Percentiles rank a stretch among this genome's conserved stretches.
These are phyloP conservation scores for Lycium ferocissimum DNA, from an alignment of 257 asterid genomes.

Conservation along the genomic window DNA sequence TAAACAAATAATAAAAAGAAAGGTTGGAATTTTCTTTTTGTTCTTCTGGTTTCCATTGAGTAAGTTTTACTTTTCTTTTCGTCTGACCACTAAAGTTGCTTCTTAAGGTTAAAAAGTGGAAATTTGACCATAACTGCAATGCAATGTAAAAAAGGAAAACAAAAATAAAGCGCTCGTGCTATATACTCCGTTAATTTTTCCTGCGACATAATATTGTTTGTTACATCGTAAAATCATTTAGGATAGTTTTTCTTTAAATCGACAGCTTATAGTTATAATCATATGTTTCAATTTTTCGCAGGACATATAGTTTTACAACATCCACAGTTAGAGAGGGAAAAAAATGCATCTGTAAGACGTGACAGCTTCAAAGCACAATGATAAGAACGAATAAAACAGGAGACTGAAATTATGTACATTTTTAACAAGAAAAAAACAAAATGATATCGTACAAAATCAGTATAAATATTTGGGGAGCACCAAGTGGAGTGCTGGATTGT, in stretches of 20 bases:
- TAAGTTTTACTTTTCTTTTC: neutral
- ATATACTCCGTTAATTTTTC: too few relatives aligned
- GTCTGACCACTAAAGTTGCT: constrained; percentile 22
- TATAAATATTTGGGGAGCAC: neutral
- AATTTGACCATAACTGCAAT: neutral
- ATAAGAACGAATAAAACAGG: constrained; percentile 4
- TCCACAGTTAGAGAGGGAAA: neutral
- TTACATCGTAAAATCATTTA: neutral
- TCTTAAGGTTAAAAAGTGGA: neutral
- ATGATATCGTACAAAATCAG: constrained; percentile 30
- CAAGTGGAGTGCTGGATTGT: constrained; percentile 42
- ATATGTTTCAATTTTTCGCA: neutral
- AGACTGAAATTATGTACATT: constrained; percentile 27
- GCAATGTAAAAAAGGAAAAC: neutral
- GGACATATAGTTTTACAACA: neutral
- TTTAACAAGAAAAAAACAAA: constrained; percentile 29
- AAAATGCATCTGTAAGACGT: neutral
- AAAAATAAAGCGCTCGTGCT: neutral
- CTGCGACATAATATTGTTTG: neutral
- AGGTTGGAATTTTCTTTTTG: neutral
- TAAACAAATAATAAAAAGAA: neutral
- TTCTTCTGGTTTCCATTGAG: neutral
- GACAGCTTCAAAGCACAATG: neutral
- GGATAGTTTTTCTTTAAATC: neutral
- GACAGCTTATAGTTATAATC: neutral